Base-by-base conservation (phyloP, 305 asterid genomes). In the Coffea humblotiana region DNA sequence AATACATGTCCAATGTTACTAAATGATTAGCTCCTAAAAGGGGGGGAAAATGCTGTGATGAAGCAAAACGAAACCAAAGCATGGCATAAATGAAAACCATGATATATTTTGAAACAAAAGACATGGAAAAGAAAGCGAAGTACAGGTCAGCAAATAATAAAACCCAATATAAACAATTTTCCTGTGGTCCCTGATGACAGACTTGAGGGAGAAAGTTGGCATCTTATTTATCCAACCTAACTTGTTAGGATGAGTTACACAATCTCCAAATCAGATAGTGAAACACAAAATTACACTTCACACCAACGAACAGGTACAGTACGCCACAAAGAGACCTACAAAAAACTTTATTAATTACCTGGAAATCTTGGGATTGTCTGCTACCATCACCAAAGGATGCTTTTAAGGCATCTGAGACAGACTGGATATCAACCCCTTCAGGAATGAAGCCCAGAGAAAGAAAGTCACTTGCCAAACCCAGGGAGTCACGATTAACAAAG, bases 361-460 rank as follows among this genome's bases (percentile, higher is more conserved):
- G 97, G 78, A 96, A 96, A 91, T 96, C 99, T 84, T 93, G 98
- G 69, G 99, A 91, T 78, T 88, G 88, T 84, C 90, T 85, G 18
- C 91, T 89, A 77, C 94, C 96, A 87, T 94, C 94, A 70, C 96
- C 97, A 82, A 96, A 94, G 74, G 99, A 92, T 82, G 92, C 85
- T 70, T 71, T 85, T 87, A 96, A 78, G 76, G 99, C 98, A 84
- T 96, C 98, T 79, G 99, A 87, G 79, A 94, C 97, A 56, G 92
- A 85, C 60, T 90, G 92, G 72, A 90, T 78, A 76, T 94, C 93
- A 66, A 88, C 86, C 75, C 97, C 98, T 87, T 96, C 99, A 66
- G 98, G 98, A 80, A 96, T 64, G 87, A 96, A 96, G 80, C 99
- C 99, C 87, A 96, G 89, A 72, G 98, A 92, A 65, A 94, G 94